Evolutionary conservation across 345 rosid genomes (phyloP), one percentile per base, ranked within the genome.

Genomic region (Psidium guajava): DNA sequence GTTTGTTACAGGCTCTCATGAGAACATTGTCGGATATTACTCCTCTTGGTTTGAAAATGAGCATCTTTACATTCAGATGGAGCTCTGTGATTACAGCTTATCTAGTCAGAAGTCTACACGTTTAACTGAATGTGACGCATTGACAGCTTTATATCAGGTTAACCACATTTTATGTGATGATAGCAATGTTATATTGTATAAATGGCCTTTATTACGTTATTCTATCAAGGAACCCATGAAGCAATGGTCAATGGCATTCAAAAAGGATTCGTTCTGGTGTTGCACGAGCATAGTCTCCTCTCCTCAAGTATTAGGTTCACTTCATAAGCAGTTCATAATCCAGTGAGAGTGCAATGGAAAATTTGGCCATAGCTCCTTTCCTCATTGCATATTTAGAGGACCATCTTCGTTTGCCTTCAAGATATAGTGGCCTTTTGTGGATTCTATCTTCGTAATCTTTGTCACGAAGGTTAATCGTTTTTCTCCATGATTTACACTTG

Each of bases 1-100:
- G 22, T 90, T 86, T 75, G 52, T 86, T 44, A 49, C 85, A 96
- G 99, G 99, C 28, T 92, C 88, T 80, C 98, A 98, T 85, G 94
- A 96, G 86, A 96, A 96, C 85, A 88, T 94, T 47, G 96, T 95
- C 85, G 95, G 96, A 69, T 98, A 95, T 87, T 94, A 92, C 92
- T 90, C 91, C 87, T 94, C 99, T 40, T 98, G 99, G 99, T 96
- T 98, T 88, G 99, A 98, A 88, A 89, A 94, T 86, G 98, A 94
- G 88, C 95, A 98, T 84, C 92, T 98, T 51, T 95, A 98, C 93
- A 96, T 98, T 89, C 99, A 98, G 88, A 93, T 96, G 92, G 99
- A 98, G 90, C 94, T 98, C 25, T 96, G 99, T 54, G 96, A 98
- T 89, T 87, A 87, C 93, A 94, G 97, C 91, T 91, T 98, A 88